Conservation (phyloP, 164 flowering plant genomes). For the Tinospora cordifolia region DNA sequence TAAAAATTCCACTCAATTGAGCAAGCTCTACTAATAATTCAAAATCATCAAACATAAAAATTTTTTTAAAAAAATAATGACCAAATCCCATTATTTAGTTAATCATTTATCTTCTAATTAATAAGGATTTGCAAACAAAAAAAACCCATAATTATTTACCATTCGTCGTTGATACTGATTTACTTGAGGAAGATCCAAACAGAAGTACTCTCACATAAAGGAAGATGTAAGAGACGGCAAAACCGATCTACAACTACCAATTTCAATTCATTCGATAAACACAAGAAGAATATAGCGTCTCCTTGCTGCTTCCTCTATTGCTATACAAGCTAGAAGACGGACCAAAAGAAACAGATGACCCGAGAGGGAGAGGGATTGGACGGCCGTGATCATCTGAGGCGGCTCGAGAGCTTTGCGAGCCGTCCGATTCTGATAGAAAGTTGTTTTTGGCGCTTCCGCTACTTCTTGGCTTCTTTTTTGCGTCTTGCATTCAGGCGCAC, state of each 20-base stretch:
- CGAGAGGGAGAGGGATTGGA: conserved; percentile 6
- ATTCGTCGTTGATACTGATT: background rate
- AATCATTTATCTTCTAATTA: background rate
- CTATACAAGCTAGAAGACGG: conserved; percentile 17
- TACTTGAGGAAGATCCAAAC: background rate
- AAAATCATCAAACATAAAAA: no score
- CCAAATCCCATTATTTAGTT: background rate
- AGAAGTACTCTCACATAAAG: background rate
- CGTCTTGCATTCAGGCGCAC: conserved; percentile 36
- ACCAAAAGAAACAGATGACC: conserved; percentile 17
- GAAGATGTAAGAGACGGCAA: conserved; percentile 5
- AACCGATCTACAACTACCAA: conserved; percentile 49
- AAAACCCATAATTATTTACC: no score
- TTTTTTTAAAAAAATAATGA: no score
- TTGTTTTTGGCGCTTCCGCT: conserved; percentile 67
- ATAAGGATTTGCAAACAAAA: no score
- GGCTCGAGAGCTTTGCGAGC: conserved; percentile 21
- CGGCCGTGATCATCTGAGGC: conserved; percentile 27
- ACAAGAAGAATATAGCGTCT: conserved; percentile 26
- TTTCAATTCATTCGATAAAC: conserved; percentile 32
- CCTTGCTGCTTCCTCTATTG: background rate
- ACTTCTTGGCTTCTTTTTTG: conserved; percentile 48
- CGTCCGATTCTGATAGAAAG: conserved; percentile 27
- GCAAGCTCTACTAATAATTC: background rate
- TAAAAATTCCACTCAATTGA: background rate